Percentiles rank a stretch among this genome's conserved stretches.
These are phyloP conservation scores for Gaertneriomyces semiglobifer DNA, from an alignment of 192 early-diverging fungal species.

Conservation along the genomic window DNA sequence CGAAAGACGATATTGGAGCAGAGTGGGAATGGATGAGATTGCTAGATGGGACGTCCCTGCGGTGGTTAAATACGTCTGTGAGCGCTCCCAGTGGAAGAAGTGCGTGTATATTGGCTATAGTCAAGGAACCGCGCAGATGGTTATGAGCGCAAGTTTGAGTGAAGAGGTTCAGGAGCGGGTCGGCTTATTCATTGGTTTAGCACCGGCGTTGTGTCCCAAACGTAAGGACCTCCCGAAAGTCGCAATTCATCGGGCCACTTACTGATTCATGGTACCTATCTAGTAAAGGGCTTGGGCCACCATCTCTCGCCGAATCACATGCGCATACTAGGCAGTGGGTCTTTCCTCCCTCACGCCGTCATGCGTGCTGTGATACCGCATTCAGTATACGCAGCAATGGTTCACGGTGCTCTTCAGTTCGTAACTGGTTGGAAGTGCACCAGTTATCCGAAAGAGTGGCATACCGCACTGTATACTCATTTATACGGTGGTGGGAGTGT, in stretches of 20 bases:
- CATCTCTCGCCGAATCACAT: conserved; percentile 14
- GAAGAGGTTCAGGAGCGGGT: conserved; percentile 71
- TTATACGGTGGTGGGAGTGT: conserved; percentile 31
- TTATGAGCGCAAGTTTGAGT: conserved; percentile 76
- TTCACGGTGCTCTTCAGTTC: conserved; percentile 20
- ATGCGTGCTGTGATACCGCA: background rate
- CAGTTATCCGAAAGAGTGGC: conserved; percentile 13
- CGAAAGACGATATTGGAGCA: conserved; percentile 73
- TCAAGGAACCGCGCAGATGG: conserved; percentile 81
- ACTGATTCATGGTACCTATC: background rate
- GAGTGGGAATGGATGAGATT: conserved; percentile 77
- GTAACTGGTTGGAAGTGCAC: conserved; percentile 32
- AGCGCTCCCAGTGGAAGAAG: conserved; percentile 60
- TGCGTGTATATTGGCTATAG: conserved; percentile 85
- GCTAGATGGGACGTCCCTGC: conserved; percentile 78
- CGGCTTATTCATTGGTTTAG: conserved; percentile 75
- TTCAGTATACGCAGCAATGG: conserved; percentile 5
- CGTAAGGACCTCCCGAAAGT: background rate
- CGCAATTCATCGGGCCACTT: background rate
- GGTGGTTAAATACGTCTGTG: conserved; percentile 75
- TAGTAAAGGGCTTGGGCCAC: background rate
- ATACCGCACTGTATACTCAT: conserved; percentile 29
- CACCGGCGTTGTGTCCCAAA: conserved; percentile 63
- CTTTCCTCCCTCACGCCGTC: conserved; percentile 29
- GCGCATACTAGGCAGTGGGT: conserved; percentile 22